Base-by-base conservation (phyloP, 2,329 filamentous ascomycete genomes). In the Neophaeococcomyces mojaviensis region DNA sequence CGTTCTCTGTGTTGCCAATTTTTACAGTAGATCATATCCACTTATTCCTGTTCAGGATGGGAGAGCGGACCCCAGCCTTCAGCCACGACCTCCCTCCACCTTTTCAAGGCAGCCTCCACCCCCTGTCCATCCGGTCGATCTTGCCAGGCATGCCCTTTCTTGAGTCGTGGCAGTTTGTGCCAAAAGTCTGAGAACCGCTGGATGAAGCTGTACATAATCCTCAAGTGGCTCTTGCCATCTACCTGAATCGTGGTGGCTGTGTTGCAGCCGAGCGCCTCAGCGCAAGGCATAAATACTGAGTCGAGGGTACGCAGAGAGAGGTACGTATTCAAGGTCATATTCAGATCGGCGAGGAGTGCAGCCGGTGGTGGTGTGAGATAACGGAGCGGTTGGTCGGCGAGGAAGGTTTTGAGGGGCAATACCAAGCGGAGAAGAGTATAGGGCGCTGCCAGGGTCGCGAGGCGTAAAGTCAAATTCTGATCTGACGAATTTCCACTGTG, bases 301-400 rank as follows among this genome's bases (percentile, higher is more conserved):
- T 80, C 77, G 54, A 88, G 83, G 45, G 83, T 85, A 45, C 74
- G 71, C 49, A 97, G 68, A 15, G 73, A 71, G 1, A 85, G 77
- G 28, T 95, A 69, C 37, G 78, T 71, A 39, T 70, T 67, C 15
- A 97, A 69, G 19, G 89, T 73, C 58, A 86, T 84, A 3, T 85
- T 61, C 9, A 98, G 68, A 61, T 95, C 92, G 51, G 78, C 82
- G 35, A 86, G 77, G 59, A 95, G 86, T 7, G 80, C 82, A 4
- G 87, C 71, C 0, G 90, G 90, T 61, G 92, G 86, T 3, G 92
- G 92, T 81, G 94, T 92, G 40, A 82, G 77, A 0, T 92, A 89
- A 12, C 92, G 77, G 16, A 98, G 71, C 1, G 90, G 89, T 60
- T 96, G 90, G 63, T 98, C 92, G 3, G 88, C 86, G 37, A 94